Conservation (phyloP, 2,329 filamentous ascomycete genomes). For the Pyrenochaeta sp. region DNA sequence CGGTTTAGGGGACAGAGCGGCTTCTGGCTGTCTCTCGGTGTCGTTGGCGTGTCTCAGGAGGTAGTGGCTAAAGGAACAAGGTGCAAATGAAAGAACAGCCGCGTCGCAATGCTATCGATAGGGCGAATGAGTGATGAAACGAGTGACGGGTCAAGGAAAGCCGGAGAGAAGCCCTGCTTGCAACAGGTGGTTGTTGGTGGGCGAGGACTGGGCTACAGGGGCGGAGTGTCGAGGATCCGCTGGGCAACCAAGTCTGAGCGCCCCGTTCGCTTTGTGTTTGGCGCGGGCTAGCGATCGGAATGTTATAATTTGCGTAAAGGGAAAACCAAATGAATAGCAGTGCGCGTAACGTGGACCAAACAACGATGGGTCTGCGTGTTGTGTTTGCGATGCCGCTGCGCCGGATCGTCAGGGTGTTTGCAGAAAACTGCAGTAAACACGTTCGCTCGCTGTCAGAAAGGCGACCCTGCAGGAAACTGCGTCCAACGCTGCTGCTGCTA, state of each 20-base stretch:
- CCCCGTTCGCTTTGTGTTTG: conserved; percentile 20
- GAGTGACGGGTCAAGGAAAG: conserved; percentile 43
- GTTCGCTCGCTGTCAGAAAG: background rate
- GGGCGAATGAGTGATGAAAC: conserved; percentile 36
- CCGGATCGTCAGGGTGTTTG: background rate
- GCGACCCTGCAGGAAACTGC: conserved; percentile 4
- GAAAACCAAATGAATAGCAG: conserved; percentile 1
- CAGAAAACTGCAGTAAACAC: conserved; percentile 1
- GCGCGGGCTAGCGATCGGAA: conserved; percentile 32
- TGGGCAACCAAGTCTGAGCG: conserved; percentile 23
- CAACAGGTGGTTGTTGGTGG: conserved; percentile 31
- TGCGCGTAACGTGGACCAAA: background rate
- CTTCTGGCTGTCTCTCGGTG: conserved; percentile 24
- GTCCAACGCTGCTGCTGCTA: conserved; percentile 6
- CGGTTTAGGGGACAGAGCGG: conserved; percentile 34
- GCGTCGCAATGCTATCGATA: conserved; percentile 20
- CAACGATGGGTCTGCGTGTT: background rate
- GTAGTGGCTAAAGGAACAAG: conserved; percentile 17
- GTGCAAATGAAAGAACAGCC: conserved; percentile 17
- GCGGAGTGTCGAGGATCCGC: conserved; percentile 30
- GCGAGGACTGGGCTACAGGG: conserved; percentile 29
- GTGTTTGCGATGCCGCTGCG: background rate
- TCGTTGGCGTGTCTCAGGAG: conserved; percentile 32
- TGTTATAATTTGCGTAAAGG: conserved; percentile 3
- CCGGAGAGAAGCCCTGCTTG: conserved; percentile 24